Evolutionary conservation across 1,284 basidiomycete genomes (phyloP).

Genomic region (Trichosporon faecale): DNA sequence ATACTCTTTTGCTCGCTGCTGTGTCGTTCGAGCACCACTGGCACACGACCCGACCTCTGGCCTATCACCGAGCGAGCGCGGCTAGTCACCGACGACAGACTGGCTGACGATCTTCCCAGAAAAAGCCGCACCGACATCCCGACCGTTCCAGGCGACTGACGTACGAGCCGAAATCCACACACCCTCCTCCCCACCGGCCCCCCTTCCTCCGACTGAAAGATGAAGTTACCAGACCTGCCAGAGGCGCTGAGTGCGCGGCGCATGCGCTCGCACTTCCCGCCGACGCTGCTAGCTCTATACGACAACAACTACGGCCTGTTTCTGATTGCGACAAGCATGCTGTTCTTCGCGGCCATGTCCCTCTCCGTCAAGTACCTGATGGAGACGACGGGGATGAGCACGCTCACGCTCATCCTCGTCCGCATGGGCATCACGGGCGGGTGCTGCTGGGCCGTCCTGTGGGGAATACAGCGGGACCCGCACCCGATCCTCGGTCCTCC

Average conservation of each 20-base stretch:
- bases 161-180: background rate
- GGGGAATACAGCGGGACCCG: constrained; percentile 55
- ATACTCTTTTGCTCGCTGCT: background rate
- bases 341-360: constrained; percentile 63
- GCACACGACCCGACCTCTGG: background rate
- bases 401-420: constrained; percentile 41
- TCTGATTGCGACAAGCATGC: constrained; percentile 60
- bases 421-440: constrained; percentile 54
- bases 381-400: constrained; percentile 38
- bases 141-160: too few species aligned
- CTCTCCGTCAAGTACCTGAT: constrained; percentile 52
- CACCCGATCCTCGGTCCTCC: constrained; percentile 68
- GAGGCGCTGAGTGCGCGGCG: background rate
- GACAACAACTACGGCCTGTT: constrained; percentile 61
- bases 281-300: constrained; percentile 25
- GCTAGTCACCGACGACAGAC: background rate
- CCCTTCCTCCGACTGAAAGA: background rate
- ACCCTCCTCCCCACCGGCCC: too few species aligned
- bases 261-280: constrained; percentile 17
- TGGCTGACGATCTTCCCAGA: background rate
- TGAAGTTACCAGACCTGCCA: background rate
- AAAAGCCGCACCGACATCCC: background rate
- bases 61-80: background rate
- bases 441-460: constrained; percentile 56
- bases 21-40: background rate